A percentile compares a stretch with the other conserved stretches of the same genome.
These are phyloP conservation scores for Chaetomiaceae sp. DNA, from an alignment of 2,329 filamentous ascomycete genomes.

Conservation along the genomic window DNA sequence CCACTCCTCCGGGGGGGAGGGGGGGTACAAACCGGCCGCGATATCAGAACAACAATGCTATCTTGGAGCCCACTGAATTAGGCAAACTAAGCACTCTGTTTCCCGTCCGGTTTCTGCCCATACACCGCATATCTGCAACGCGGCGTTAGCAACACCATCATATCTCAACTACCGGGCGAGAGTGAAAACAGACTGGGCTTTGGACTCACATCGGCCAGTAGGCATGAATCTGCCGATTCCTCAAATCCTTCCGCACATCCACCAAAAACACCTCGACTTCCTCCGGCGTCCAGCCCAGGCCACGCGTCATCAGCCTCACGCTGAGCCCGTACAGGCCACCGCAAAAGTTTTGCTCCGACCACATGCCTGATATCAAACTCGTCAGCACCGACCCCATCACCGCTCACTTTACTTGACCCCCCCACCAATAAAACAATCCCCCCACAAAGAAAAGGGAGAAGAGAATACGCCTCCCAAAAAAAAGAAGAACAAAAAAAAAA, in stretches of 20 bases:
- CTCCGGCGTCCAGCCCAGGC: slow-evolving; percentile 26
- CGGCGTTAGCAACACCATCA: background rate
- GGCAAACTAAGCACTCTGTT: no score
- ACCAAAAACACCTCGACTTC: slow-evolving; percentile 25
- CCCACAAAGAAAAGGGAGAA: no score
- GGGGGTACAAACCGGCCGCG: no score
- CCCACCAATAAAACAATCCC: background rate
- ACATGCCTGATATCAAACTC: slow-evolving; percentile 19
- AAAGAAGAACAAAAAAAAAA: background rate
- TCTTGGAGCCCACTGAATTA: no score
- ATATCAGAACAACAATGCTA: no score
- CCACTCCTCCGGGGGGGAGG: no score
- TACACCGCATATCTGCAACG: slow-evolving; percentile 5
- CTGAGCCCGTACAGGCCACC: slow-evolving; percentile 29
- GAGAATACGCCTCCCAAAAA: no score
- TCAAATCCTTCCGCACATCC: slow-evolving; percentile 19
- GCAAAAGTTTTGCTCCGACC: slow-evolving; percentile 31
- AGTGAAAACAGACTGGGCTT: no score
- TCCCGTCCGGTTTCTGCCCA: slow-evolving; percentile 13
- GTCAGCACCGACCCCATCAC: background rate
- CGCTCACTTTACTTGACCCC: no score
- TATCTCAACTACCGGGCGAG: no score
- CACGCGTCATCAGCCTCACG: slow-evolving; percentile 27
- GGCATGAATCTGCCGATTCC: slow-evolving; percentile 15
- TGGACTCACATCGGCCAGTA: slow-evolving; percentile 21